Evolutionary conservation across 2,329 filamentous ascomycete species (phyloP), one percentile per base, ranked within the genome.

Genomic region (Ceratocystis eucalypticola): DNA sequence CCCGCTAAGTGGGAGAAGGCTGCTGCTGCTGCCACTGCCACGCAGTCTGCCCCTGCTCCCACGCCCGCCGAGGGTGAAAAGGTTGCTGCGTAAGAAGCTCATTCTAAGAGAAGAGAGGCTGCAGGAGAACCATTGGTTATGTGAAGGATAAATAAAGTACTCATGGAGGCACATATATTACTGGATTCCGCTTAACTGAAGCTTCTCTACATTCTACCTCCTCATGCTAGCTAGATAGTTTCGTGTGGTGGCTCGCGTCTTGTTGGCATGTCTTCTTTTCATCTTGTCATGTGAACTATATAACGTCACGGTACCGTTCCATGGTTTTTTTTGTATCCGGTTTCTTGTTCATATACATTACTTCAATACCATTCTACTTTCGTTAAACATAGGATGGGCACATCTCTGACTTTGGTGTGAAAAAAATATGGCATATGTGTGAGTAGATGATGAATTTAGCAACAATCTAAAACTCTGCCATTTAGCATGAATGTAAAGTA

Each of bases 1-100:
- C 81, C 87, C 64, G 78, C 84, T 70, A 85, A 86, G 79, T 87
- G 85, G 80, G 80, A 82, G 69, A 71, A 72, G 25, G 74, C 74
- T 50, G 70, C 48, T 28, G 25, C 44, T 61, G 46, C 61, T 55
- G 50, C 55, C 10, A 64, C 74, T 66, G 72, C 70, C 33, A 68
- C 69, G 17, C 70, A 74, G 65, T 72, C 70, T 5, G 74, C 71
- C 20, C 71, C 72, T 50, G 74, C 74, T 2, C 72, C 73, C 7
- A 74, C 71, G 20, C 71, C 73, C 10, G 74, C 71, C 45, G 74
- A 71, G 45, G 75, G 73, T 65, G 75, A 75, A 69, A 73, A 74
- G 59, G 75, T 73, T 41, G 70, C 72, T 30, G 72, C 74, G 68
- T 71, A 75, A 45, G 74, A 73, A 70, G 75, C 73, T 69, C 71